These are phyloP conservation scores for Sapria himalayana DNA, from an alignment of 345 rosid genomes.

Conservation along the genomic window DNA sequence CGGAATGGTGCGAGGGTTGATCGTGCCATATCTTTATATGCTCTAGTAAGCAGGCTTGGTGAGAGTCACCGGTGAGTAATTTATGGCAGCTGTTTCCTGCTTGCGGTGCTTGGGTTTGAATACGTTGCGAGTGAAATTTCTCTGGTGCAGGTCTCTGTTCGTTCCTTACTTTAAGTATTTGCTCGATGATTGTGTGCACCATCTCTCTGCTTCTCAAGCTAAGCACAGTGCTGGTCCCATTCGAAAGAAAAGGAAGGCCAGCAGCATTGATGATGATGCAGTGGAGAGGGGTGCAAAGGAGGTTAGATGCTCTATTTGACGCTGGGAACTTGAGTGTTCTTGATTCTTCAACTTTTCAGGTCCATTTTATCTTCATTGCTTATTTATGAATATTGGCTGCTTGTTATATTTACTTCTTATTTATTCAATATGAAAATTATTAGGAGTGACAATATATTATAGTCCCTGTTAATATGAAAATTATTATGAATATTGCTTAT, in stretches of 20 bases:
- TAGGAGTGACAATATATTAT: no score
- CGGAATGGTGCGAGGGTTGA: constrained; percentile 20
- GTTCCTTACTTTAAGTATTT: constrained; percentile 78
- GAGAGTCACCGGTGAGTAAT: constrained; percentile 63
- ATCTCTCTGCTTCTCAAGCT: constrained; percentile 30
- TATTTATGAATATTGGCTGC: not conserved
- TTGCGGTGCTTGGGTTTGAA: no score
- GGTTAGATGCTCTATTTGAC: constrained; percentile 54
- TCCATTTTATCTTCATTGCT: constrained; percentile 1
- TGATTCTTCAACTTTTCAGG: constrained; percentile 75
- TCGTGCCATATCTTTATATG: constrained; percentile 60
- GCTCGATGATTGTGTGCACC: constrained; percentile 37
- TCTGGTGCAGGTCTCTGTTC: constrained; percentile 51
- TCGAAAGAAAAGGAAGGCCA: constrained; percentile 67
- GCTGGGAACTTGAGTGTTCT: constrained; percentile 57
- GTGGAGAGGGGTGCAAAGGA: constrained; percentile 12
- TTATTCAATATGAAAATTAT: not conserved
- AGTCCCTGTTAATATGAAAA: no score
- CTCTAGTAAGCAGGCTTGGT: constrained; percentile 51
- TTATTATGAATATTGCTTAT: no score
- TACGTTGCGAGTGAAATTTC: constrained; percentile 6
- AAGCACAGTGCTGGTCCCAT: constrained; percentile 15
- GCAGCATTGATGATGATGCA: constrained; percentile 40
- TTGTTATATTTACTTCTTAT: constrained; percentile 1
- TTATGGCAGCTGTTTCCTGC: no score